Evolutionary conservation across 805 yeast genomes (phyloP), one percentile per base, ranked within the genome.

Genomic region (Starmera quercuum): DNA sequence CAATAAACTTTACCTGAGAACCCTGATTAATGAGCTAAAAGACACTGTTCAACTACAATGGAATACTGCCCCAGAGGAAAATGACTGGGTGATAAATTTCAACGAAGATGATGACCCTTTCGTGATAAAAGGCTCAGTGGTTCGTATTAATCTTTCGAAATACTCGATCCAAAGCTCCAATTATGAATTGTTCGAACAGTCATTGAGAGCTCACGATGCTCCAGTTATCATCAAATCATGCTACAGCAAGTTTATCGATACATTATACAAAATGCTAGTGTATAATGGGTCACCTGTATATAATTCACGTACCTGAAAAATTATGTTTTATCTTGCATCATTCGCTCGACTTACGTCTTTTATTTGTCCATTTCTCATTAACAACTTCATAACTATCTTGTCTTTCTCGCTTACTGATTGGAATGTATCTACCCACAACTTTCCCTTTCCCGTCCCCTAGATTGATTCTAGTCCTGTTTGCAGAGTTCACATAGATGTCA

Each of bases 361-460:
- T 73, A 45, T 61, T 57, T 42, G 56, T 49, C 64, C 78, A 83
- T 43, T 76, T 73, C 26, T 63, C 74, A 53, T 90, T 90, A 9
- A 81, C 75, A 12, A 59, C 71, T 32, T 81, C 86, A n/a, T 74
- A 80, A 2, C 81, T 51, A 13, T 79, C 90, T 39, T 75, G 64
- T 29, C 70, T 56, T 12, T 68, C 73, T 37, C 95, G 66, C 18
- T 75, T 54, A 8, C 48, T 45, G 26, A 86, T 53, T 7, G 82
- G 80, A 5, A 69, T 66, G 51, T 87, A 84, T 13, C 57, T 62
- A 11, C 65, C 61, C 31, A 65, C 64, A n/a, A 71, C 63, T 33
- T 76, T 67, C 1, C 92, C 94, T 20, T 58, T 55, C 1, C 97
- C 97, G 51, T 81, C 81, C n/a, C 97, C 96, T 0, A 72, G 45